Conservation (phyloP, 306 rosid species). For the Hylodesmum podocarpum region DNA sequence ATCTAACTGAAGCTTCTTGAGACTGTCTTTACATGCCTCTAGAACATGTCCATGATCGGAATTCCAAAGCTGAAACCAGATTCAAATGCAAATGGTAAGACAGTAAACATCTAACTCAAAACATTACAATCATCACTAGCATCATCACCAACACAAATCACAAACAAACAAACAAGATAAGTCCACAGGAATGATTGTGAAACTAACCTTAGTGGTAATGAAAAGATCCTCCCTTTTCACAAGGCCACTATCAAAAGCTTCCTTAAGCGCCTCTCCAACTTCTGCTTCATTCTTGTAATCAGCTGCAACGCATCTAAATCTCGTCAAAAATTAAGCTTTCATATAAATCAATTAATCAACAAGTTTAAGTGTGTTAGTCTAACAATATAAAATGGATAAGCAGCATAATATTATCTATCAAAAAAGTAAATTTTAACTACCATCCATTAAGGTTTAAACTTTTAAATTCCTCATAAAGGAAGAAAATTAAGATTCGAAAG, state of each 20-base stretch:
- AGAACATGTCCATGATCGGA: conserved; percentile 91
- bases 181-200: neutral
- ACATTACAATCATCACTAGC: neutral
- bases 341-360: neutral
- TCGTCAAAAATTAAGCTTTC: neutral
- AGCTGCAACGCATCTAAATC: conserved; percentile 53
- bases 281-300: conserved; percentile 77
- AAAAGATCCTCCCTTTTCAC: conserved; percentile 91
- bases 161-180: neutral
- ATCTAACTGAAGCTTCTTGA: conserved; percentile 77
- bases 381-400: neutral
- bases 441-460: neutral
- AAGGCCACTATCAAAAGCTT: conserved; percentile 64
- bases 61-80: conserved; percentile 84
- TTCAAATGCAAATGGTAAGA: conserved; percentile 16
- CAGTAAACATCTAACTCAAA: conserved; percentile 7
- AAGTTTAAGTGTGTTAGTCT: neutral
- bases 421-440: neutral
- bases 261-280: conserved; percentile 81
- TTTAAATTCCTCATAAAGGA: neutral
- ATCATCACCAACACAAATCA: neutral
- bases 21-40: conserved; percentile 88
- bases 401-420: neutral
- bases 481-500: neutral
- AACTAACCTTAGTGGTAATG: conserved; percentile 73